These are phyloP conservation scores for Phytophthora idaei DNA, from an alignment of 352 stramenopile species.

Conservation along the genomic window DNA sequence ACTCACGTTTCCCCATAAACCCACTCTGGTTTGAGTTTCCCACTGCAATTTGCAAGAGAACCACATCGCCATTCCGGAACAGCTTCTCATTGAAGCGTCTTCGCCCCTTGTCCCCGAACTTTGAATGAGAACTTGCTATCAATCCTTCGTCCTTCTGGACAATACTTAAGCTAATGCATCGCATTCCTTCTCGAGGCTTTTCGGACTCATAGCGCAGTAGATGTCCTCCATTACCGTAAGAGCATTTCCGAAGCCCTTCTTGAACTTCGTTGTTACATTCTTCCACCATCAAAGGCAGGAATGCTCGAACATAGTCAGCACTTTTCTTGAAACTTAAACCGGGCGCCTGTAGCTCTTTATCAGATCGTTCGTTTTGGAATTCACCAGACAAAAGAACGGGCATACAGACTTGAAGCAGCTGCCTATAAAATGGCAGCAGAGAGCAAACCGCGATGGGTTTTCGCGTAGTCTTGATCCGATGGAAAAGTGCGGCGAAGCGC, in stretches of 20 bases:
- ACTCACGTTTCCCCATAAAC: constrained; percentile 61
- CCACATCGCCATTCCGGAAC: constrained; percentile 82
- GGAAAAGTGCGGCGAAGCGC: constrained; percentile 70
- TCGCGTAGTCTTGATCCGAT: constrained; percentile 84
- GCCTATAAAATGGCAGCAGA: constrained; percentile 82
- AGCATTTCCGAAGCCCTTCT: constrained; percentile 61
- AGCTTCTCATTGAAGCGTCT: constrained; percentile 61
- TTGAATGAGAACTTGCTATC: constrained; percentile 32
- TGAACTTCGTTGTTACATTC: constrained; percentile 86
- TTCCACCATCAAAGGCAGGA: constrained; percentile 80
- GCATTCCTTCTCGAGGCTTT: constrained; percentile 83
- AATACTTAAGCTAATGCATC: constrained; percentile 76
- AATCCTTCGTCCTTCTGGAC: constrained; percentile 53
- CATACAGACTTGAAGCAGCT: constrained; percentile 81
- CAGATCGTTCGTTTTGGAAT: constrained; percentile 60
- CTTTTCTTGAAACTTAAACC: constrained; percentile 70
- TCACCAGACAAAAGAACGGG: constrained; percentile 70
- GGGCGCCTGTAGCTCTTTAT: constrained; percentile 57
- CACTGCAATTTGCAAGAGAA: constrained; percentile 59
- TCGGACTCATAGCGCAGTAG: constrained; percentile 82
- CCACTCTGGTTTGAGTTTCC: constrained; percentile 37
- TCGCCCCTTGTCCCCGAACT: constrained; percentile 36
- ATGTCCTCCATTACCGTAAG: constrained; percentile 53
- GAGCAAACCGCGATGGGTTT: constrained; percentile 76
- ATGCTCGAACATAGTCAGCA: constrained; percentile 79